A percentile compares a stretch with the other conserved stretches of the same genome.
Conservation (phyloP, 2,329 filamentous ascomycete species). For the Cordyceps cicadae region DNA sequence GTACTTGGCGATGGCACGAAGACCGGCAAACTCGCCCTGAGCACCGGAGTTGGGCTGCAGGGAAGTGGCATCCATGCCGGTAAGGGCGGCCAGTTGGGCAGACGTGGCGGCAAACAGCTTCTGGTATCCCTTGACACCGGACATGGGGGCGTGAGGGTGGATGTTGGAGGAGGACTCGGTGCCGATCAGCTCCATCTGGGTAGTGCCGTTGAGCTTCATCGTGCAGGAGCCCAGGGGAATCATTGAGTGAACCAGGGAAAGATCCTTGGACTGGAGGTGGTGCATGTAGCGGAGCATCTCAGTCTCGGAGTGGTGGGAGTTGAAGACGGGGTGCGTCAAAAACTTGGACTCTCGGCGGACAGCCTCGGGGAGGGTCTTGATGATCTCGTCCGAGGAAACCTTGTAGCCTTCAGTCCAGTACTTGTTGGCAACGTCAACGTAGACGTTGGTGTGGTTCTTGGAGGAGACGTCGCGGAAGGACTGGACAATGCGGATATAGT, state of each 20-base stretch:
- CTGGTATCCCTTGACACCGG: conserved; percentile 59
- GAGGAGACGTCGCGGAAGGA: conserved; percentile 22
- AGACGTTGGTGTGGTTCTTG: conserved; percentile 17
- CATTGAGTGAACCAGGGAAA: conserved; percentile 94
- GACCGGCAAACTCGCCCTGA: conserved; percentile 87
- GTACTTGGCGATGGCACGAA: conserved; percentile 80
- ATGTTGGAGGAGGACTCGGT: conserved; percentile 67
- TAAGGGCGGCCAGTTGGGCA: conserved; percentile 69
- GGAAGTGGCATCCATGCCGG: conserved; percentile 81
- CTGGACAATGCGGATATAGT: conserved; percentile 25
- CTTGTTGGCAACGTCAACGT: conserved; percentile 26
- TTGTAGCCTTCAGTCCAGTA: conserved; percentile 32
- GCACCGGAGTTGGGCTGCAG: conserved; percentile 94
- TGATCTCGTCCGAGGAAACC: conserved; percentile 27
- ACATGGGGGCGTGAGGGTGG: conserved; percentile 67
- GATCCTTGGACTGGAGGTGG: conserved; percentile 86
- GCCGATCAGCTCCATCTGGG: conserved; percentile 83
- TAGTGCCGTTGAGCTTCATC: conserved; percentile 94
- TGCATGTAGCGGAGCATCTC: conserved; percentile 90
- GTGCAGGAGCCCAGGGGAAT: conserved; percentile 95
- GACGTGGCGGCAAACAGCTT: conserved; percentile 66
- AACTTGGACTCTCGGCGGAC: conserved; percentile 67
- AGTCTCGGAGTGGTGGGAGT: conserved; percentile 89
- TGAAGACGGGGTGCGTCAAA: conserved; percentile 88
- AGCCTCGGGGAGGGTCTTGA: conserved; percentile 40